A percentile compares a stretch with the other conserved stretches of the same genome.
Conservation (phyloP, 2,329 filamentous ascomycete genomes). For the Neonectria ditissima region DNA sequence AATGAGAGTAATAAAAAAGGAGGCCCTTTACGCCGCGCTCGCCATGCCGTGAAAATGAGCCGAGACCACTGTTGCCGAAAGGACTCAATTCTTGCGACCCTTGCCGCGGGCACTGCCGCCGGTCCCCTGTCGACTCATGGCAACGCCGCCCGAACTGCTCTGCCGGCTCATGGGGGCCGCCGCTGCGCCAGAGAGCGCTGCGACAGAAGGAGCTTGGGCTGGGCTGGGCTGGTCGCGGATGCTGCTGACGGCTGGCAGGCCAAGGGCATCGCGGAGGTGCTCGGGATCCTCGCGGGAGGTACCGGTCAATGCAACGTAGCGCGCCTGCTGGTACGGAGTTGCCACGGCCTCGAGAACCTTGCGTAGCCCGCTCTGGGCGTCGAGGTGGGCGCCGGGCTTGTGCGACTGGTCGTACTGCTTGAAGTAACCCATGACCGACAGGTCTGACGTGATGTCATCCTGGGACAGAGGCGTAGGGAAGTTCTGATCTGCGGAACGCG, state of each 20-base stretch:
- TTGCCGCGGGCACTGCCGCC: constrained; percentile 63
- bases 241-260: constrained; percentile 58
- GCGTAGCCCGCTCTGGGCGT: constrained; percentile 64
- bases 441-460: constrained; percentile 66
- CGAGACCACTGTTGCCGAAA: constrained; percentile 13
- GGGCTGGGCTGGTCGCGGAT: constrained; percentile 57
- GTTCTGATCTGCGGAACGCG: constrained; percentile 66
- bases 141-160: constrained; percentile 65
- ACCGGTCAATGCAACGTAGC: constrained; percentile 62
- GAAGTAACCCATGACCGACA: constrained; percentile 69
- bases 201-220: constrained; percentile 40
- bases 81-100: constrained; percentile 51
- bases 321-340: constrained; percentile 59
- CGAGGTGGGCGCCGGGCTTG: constrained; percentile 67
- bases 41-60: constrained; percentile 43
- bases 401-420: constrained; percentile 67
- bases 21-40: constrained; percentile 45
- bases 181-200: constrained; percentile 49
- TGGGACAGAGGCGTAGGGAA: constrained; percentile 63
- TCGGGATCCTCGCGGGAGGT: constrained; percentile 62
- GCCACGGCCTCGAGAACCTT: constrained; percentile 68
- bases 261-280: constrained; percentile 61
- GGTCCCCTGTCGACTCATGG: constrained; percentile 68
- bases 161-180: constrained; percentile 67
- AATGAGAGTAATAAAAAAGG: constrained; percentile 27